Percentiles rank a stretch among this genome's conserved stretches.
These are phyloP conservation scores for Aspergillus kassunensis DNA, from an alignment of 495 filamentous ascomycete genomes.

Conservation along the genomic window DNA sequence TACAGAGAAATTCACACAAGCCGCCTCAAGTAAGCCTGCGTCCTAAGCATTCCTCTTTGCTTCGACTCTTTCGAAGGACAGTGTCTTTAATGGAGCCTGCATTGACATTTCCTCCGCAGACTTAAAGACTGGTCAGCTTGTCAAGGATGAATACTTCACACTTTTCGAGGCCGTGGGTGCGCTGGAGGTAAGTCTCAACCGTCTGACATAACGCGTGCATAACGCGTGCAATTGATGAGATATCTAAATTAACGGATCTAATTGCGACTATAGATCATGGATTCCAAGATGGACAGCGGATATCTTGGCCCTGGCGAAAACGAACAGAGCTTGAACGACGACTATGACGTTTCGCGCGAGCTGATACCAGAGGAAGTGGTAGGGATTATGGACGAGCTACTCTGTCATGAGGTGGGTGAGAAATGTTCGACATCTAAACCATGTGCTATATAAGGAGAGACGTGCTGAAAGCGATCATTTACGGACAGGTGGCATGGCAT, in stretches of 20 bases:
- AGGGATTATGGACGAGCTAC: conserved; percentile 89
- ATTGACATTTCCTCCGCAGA: conserved; percentile 41
- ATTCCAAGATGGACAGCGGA: conserved; percentile 97
- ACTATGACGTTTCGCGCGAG: conserved; percentile 71
- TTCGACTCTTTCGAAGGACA: neutral
- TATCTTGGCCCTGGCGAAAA: conserved; percentile 68
- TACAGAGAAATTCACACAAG: conserved; percentile 67
- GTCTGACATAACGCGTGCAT: neutral
- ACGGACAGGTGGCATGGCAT: conserved; percentile 87
- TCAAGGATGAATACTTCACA: conserved; percentile 92
- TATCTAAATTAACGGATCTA: conserved; percentile 4
- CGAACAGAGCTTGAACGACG: conserved; percentile 61
- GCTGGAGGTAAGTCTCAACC: conserved; percentile 66
- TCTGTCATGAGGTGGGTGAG: conserved; percentile 73
- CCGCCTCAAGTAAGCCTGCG: conserved; percentile 58
- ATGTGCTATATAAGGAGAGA: neutral
- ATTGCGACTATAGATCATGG: conserved; percentile 72
- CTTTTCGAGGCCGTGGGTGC: conserved; percentile 92
- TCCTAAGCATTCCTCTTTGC: neutral
- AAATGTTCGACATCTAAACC: neutral
- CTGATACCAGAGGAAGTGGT: conserved; percentile 76
- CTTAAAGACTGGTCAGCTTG: conserved; percentile 71
- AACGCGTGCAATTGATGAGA: neutral
- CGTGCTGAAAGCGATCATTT: conserved; percentile 20
- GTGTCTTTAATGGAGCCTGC: neutral